Evolutionary conservation across 1,139 yeast species (phyloP).

Genomic region (Schizosaccharomyces versatilis): DNA sequence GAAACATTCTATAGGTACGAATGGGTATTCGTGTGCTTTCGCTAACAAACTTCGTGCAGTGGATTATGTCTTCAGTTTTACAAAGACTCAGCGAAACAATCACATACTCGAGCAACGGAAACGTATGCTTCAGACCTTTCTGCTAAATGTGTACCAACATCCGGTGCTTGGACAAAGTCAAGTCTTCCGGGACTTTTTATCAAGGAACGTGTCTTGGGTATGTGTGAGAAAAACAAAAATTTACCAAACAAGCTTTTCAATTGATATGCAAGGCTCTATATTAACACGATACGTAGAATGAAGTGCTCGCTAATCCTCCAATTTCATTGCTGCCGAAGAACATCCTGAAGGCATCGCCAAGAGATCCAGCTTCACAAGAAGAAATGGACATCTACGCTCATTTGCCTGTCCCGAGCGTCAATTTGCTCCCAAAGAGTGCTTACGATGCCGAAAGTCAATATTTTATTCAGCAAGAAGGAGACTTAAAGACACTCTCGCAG

Average conservation of each 20-base stretch:
- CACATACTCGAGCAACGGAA: constrained; percentile 37
- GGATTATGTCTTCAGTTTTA: constrained; percentile 27
- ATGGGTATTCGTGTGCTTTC: too few species aligned
- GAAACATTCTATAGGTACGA: constrained; percentile 38
- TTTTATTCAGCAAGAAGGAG: constrained; percentile 25
- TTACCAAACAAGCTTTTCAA: background rate
- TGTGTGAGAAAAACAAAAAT: constrained; percentile 1
- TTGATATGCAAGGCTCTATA: background rate
- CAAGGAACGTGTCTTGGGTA: constrained; percentile 64
- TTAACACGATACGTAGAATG: constrained; percentile 15
- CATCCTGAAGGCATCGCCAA: constrained; percentile 33
- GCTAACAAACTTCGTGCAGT: constrained; percentile 12
- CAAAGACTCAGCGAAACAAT: constrained; percentile 37
- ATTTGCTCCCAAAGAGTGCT: constrained; percentile 19
- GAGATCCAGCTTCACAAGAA: constrained; percentile 25
- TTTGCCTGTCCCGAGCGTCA: constrained; percentile 39
- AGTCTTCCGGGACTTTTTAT: constrained; percentile 55
- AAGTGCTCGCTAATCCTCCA: constrained; percentile 34
- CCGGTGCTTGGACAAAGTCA: constrained; percentile 34
- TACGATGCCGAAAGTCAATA: constrained; percentile 18
- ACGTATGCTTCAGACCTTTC: constrained; percentile 52
- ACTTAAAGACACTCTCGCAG: background rate
- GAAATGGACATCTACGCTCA: constrained; percentile 37
- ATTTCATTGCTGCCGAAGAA: constrained; percentile 32
- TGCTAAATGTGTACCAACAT: constrained; percentile 50